Evolutionary conservation across 2,329 filamentous ascomycete species (phyloP).

Genomic region (Aspergillus tubingensis): DNA sequence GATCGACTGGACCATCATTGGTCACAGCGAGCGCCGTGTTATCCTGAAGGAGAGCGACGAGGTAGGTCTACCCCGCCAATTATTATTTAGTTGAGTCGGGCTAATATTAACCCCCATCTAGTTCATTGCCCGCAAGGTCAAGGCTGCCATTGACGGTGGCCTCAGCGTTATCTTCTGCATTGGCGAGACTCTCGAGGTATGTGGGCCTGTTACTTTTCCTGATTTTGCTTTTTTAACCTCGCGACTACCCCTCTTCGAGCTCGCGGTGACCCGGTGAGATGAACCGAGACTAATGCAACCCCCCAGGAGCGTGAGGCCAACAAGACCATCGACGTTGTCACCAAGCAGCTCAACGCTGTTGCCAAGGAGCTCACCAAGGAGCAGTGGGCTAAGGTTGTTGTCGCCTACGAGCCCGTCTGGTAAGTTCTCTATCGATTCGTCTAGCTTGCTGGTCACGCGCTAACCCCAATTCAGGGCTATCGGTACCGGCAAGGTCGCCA

Average conservation of each 20-base stretch:
- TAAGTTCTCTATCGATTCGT: constrained; percentile 50
- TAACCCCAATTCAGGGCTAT: constrained; percentile 55
- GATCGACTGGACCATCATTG: constrained; percentile 87
- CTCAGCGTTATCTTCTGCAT: constrained; percentile 94
- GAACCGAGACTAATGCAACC: constrained; percentile 10
- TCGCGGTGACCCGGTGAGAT: constrained; percentile 11
- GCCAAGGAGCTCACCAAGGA: constrained; percentile 64
- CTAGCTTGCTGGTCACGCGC: background rate
- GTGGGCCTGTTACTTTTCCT: background rate
- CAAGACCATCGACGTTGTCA: constrained; percentile 74
- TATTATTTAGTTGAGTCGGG: background rate
- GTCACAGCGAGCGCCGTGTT: constrained; percentile 92
- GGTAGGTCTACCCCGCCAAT: constrained; percentile 29
- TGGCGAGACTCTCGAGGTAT: constrained; percentile 82
- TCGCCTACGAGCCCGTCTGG: constrained; percentile 99
- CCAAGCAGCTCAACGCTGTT: constrained; percentile 79
- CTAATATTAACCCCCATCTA: constrained; percentile 25
- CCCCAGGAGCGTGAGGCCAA: constrained; percentile 73
- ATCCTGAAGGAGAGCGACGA: constrained; percentile 84
- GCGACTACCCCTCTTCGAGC: constrained; percentile 10
- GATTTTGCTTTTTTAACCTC: constrained; percentile 9
- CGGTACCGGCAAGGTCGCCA: constrained; percentile 91
- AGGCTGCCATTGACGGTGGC: constrained; percentile 83
- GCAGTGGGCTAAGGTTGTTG: constrained; percentile 92
- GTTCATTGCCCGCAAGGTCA: constrained; percentile 90